Evolutionary conservation across 208 protist genomes (phyloP).

Genomic region (Porcisia hertigi): DNA sequence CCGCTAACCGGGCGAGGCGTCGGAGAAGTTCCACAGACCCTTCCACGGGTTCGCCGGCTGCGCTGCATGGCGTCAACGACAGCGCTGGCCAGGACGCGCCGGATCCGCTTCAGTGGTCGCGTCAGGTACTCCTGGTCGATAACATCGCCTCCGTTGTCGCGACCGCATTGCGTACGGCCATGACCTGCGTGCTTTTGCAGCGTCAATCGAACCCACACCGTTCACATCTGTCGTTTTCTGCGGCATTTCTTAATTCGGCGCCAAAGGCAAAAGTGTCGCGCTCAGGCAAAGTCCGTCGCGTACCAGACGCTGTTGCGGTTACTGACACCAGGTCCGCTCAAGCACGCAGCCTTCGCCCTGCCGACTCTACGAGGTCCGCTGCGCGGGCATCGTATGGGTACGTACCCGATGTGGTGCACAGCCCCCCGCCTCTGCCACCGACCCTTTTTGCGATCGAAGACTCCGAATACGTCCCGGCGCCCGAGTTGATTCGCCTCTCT

Average conservation of each 20-base stretch:
- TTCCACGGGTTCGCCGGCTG: neutral
- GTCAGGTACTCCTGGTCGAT: conserved; percentile 60
- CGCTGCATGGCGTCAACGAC: neutral
- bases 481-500: conserved; percentile 21
- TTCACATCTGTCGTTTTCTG: neutral
- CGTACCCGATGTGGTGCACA: conserved; percentile 8
- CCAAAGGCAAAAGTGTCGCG: neutral
- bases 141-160: conserved; percentile 45
- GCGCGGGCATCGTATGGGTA: conserved; percentile 2
- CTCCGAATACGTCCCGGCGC: conserved; percentile 33
- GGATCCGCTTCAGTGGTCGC: conserved; percentile 49
- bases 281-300: neutral
- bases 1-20: neutral
- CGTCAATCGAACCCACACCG: conserved; percentile 4
- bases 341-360: neutral
- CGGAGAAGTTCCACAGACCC: neutral
- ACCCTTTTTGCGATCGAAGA: conserved; percentile 29
- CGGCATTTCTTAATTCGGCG: neutral
- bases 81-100: conserved; percentile 8
- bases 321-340: neutral
- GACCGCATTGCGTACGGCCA: conserved; percentile 30
- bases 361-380: neutral
- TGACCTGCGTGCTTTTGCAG: conserved; percentile 21
- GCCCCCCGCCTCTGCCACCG: conserved; percentile 11
- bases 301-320: neutral